phyloP scores from a whole-genome alignment of 495 filamentous ascomycete species.

The Amorphotheca resinae region DNA sequence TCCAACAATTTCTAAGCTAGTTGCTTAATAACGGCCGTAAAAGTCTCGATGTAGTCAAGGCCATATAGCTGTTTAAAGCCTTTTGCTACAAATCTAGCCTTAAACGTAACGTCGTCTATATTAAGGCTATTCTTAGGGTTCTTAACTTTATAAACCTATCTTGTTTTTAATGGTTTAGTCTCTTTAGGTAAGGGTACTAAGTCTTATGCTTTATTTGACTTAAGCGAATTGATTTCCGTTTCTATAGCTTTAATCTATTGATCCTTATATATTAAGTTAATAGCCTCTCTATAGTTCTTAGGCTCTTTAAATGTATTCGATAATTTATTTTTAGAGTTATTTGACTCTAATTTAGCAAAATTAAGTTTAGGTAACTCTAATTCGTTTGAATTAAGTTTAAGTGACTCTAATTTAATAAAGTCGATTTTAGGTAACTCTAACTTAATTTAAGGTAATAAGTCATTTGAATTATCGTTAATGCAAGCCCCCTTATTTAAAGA shows the following conservation, averaged over 20 bases:
- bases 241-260: constrained; percentile 3
- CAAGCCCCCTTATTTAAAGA: neutral
- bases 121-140: constrained; percentile 2
- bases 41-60: constrained; percentile 10
- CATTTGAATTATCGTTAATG: neutral
- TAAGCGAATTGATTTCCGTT: neutral
- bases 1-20: constrained; percentile 13
- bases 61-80: constrained; percentile 10
- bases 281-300: constrained; percentile 7
- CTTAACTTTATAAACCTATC: constrained; percentile 8
- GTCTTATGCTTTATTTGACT: constrained; percentile 1
- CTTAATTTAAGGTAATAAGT: neutral
- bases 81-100: constrained; percentile 12
- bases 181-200: neutral
- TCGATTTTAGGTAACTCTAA: neutral
- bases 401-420: neutral
- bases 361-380: neutral
- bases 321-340: neutral
- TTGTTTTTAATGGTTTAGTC: constrained; percentile 1
- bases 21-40: constrained; percentile 7
- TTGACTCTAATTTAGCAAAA: neutral
- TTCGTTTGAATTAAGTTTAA: neutral
- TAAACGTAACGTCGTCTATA: constrained; percentile 5
- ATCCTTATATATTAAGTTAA: constrained; percentile 5
- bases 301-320: constrained; percentile 1